A percentile compares a stretch with the other conserved stretches of the same genome.
Evolutionary conservation across 768 basidiomycete genomes (phyloP).

Genomic region (Trametes sanguinea): DNA sequence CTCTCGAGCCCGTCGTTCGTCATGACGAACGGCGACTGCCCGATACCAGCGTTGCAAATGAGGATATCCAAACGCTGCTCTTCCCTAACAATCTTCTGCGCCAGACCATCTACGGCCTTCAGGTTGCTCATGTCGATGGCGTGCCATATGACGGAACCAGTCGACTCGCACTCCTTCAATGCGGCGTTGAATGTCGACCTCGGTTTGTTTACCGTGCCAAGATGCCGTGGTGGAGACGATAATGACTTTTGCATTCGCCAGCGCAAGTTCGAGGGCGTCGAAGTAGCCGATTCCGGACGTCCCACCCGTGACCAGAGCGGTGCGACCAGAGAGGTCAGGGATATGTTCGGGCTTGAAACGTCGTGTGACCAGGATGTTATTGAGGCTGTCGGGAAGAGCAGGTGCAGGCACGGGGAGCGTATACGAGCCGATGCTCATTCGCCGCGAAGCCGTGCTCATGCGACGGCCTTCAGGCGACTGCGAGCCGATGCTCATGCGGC

Average conservation of each 20-base stretch:
- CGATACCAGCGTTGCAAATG: slow-evolving; percentile 32
- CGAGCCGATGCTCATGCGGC: slow-evolving; percentile 1
- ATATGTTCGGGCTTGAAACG: slow-evolving; percentile 32
- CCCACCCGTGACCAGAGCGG: slow-evolving; percentile 32
- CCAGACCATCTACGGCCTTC: slow-evolving; percentile 26
- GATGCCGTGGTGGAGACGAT: slow-evolving; percentile 31
- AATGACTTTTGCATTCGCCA: slow-evolving; percentile 29
- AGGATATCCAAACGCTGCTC: slow-evolving; percentile 30
- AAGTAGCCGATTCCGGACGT: slow-evolving; percentile 31
- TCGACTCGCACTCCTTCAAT: slow-evolving; percentile 22
- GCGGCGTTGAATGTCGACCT: slow-evolving; percentile 32
- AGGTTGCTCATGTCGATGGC: slow-evolving; percentile 27
- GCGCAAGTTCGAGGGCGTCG: slow-evolving; percentile 34
- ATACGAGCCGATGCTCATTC: slow-evolving; percentile 13
- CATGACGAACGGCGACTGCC: slow-evolving; percentile 29
- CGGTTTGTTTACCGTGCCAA: slow-evolving; percentile 28
- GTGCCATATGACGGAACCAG: slow-evolving; percentile 28
- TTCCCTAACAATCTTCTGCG: slow-evolving; percentile 24
- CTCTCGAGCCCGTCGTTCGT: slow-evolving; percentile 29
- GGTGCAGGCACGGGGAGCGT: slow-evolving; percentile 9
- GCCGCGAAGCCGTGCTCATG: slow-evolving; percentile 1
- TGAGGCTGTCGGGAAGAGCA: not conserved
- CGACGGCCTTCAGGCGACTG: slow-evolving; percentile 1
- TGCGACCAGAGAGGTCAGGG: slow-evolving; percentile 30
- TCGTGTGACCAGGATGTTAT: slow-evolving; percentile 10